Base-by-base conservation (phyloP, 208 protist genomes). In the Acanthamoeba culbertsoni region DNA sequence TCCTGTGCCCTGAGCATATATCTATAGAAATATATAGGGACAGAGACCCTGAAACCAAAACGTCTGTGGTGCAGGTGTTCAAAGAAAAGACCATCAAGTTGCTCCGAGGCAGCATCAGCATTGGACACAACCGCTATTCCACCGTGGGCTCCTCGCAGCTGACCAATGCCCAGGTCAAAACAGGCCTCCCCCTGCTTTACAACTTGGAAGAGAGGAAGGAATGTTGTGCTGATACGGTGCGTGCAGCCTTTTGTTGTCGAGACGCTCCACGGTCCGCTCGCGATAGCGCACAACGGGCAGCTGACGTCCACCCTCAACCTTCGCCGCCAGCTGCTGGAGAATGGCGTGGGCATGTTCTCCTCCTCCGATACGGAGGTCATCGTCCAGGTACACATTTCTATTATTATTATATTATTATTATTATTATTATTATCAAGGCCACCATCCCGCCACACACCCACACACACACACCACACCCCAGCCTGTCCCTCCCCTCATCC, bases 71-170 rank as follows among this genome's bases (percentile, higher is more conserved):
- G n/a, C 42, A 84, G 73, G 71, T 94, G 37, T 95, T 95, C 48
- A 95, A 65, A 51, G 94, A 95, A 28, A 45, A 71, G 2, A 94
- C 92, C n/a, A 79, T 95, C 46, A 94, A 94, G 28, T 51, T 71
- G 31, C 45, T 95, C 7, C 71, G 86, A 8, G 94, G 94, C 35
- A 42, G 84, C n/a, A 92, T 77, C 63, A 73, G 55, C 31, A 84
- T 95, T 37, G 94, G 94, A 65, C 94, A 95, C 88, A 94, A 84
- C 28, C 79, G 94, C 79, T 95, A 95, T 45, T 95, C 94, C 28
- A 95, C 94, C 20, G 86, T 93, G 2, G 94, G 94, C 33, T 86
- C 88, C 8, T 91, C 63, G 5, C 88, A 86, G 18, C 71, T 95
- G 20, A 86, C 84, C 16, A 95, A 95, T 63, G 91, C 92, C 14